A percentile compares a stretch with the other conserved stretches of the same genome.
Evolutionary conservation across 805 yeast species (phyloP).

Genomic region (Maudiozyma turicensis): DNA sequence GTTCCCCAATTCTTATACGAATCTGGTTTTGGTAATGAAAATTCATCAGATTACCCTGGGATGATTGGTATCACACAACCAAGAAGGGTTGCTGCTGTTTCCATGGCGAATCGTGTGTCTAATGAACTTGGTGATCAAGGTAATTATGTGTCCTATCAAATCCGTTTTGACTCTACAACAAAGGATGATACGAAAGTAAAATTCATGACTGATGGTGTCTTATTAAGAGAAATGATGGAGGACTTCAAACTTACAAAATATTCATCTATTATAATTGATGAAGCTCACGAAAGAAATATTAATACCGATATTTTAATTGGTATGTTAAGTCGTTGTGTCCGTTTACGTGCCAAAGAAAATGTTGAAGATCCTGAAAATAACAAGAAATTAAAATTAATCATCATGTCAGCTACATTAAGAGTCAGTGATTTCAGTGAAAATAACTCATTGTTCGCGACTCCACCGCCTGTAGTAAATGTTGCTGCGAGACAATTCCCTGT

Average conservation of each 20-base stretch:
- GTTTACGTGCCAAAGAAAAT: conserved; percentile 51
- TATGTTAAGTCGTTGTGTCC: conserved; percentile 78
- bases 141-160: conserved; percentile 65
- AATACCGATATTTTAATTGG: conserved; percentile 96
- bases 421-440: conserved; percentile 92
- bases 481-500: conserved; percentile 95
- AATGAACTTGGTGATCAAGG: conserved; percentile 69
- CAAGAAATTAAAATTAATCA: conserved; percentile 67
- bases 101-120: conserved; percentile 77
- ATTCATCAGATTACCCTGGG: conserved; percentile 61
- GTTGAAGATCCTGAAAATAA: conserved; percentile 36
- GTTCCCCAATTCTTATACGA: conserved; percentile 94
- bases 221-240: conserved; percentile 83
- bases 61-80: conserved; percentile 97
- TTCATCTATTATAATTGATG: conserved; percentile 84
- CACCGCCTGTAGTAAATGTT: conserved; percentile 84
- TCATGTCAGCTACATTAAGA: conserved; percentile 95
- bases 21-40: conserved; percentile 69
- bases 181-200: conserved; percentile 61
- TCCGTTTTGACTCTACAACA: conserved; percentile 66
- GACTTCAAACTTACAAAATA: conserved; percentile 76
- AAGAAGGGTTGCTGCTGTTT: conserved; percentile 86
- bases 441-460: conserved; percentile 46
- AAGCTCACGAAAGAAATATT: conserved; percentile 94
- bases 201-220: conserved; percentile 92